Evolutionary conservation across 768 basidiomycete species (phyloP).

Genomic region (Pisolithus albus): DNA sequence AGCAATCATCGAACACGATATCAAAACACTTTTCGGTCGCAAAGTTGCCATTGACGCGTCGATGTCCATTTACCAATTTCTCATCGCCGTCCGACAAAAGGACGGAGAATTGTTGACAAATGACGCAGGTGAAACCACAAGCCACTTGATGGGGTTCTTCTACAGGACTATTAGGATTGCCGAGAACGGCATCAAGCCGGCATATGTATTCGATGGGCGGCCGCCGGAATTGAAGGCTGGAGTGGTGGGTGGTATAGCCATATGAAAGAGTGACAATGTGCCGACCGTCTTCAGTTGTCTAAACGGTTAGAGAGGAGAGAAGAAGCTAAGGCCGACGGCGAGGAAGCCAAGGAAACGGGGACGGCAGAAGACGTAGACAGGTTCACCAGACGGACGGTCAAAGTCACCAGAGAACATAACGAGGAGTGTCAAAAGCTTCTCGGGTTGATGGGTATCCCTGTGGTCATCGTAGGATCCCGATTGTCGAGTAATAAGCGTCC

Average conservation of each 20-base stretch:
- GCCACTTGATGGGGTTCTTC: constrained; percentile 98
- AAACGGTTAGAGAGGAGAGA: constrained; percentile 90
- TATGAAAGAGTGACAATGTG: background rate
- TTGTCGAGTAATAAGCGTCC: background rate
- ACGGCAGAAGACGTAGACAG: constrained; percentile 91
- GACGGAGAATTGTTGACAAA: constrained; percentile 97
- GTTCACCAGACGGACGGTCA: constrained; percentile 84
- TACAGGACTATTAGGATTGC: constrained; percentile 96
- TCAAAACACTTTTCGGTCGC: constrained; percentile 94
- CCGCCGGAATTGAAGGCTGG: constrained; percentile 96
- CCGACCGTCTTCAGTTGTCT: constrained; percentile 55
- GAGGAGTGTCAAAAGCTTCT: constrained; percentile 88
- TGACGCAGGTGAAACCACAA: constrained; percentile 96
- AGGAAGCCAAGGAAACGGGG: constrained; percentile 94
- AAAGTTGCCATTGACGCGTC: constrained; percentile 99
- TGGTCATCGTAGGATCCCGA: constrained; percentile 63
- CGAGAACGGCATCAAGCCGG: constrained; percentile 97
- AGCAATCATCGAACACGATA: constrained; percentile 84
- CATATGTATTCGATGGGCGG: constrained; percentile 97
- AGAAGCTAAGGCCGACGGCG: constrained; percentile 91
- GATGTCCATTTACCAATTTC: constrained; percentile 95
- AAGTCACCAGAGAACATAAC: constrained; percentile 93
- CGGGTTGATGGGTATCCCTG: constrained; percentile 94
- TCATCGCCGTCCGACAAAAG: constrained; percentile 93
- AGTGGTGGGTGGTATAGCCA: constrained; percentile 57